phyloP scores from a whole-genome alignment of 306 rosid genomes.

The Arachis stenosperma region DNA sequence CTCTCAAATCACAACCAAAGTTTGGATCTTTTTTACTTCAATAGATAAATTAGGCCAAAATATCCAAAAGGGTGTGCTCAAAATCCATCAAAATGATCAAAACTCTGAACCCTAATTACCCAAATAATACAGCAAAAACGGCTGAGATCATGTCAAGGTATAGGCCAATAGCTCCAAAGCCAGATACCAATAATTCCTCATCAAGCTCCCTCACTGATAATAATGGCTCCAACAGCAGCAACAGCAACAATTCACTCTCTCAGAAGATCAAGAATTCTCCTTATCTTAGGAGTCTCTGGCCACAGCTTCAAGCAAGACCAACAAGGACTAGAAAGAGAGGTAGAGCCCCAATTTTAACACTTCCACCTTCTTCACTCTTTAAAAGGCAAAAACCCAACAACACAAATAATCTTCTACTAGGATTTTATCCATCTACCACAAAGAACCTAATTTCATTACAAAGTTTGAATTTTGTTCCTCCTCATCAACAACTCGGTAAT shows the following conservation, averaged over 20 bases:
- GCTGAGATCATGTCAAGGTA: conserved; percentile 94
- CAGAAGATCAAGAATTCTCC: conserved; percentile 77
- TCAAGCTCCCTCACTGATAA: conserved; percentile 41
- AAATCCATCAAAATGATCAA: conserved; percentile 63
- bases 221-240: background rate
- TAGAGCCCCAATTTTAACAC: conserved; percentile 56
- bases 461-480: conserved; percentile 27
- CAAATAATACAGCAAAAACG: conserved; percentile 60
- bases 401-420: conserved; percentile 36
- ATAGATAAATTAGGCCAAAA: background rate
- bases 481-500: conserved; percentile 40
- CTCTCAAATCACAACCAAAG: background rate
- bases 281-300: conserved; percentile 78
- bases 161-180: conserved; percentile 94
- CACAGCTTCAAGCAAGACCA: conserved; percentile 86
- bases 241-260: conserved; percentile 39
- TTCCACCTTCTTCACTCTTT: conserved; percentile 52
- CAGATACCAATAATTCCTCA: conserved; percentile 47
- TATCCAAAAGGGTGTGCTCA: background rate
- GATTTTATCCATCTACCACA: conserved; percentile 49
- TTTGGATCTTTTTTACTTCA: background rate
- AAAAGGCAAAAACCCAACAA: conserved; percentile 55
- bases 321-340: conserved; percentile 86
- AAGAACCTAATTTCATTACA: conserved; percentile 46
- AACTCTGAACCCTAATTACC: conserved; percentile 62